A percentile compares a stretch with the other conserved stretches of the same genome.
These are phyloP conservation scores for Myxozyma vanderwaltii DNA, from an alignment of 805 yeast species.

Conservation along the genomic window DNA sequence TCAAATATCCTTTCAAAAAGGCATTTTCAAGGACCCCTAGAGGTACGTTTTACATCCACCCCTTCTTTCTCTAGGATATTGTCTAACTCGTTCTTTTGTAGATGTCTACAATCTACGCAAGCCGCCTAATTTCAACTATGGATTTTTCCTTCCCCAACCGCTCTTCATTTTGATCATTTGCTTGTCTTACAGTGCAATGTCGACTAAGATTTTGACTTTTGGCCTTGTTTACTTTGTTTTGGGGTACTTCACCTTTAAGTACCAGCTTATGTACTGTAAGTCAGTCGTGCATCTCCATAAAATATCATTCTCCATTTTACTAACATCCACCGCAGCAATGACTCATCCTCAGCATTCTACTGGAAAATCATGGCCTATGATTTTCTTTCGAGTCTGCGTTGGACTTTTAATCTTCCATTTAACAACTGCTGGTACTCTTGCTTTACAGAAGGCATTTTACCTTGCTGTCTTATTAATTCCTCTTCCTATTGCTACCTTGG, in stretches of 20 bases:
- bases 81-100: not conserved
- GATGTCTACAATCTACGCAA: constrained; percentile 73
- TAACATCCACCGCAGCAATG: constrained; percentile 49
- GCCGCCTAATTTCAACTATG: constrained; percentile 92
- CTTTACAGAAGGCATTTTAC: constrained; percentile 75
- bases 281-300: not conserved
- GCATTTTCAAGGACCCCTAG: constrained; percentile 76
- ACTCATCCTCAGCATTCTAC: constrained; percentile 97
- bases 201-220: constrained; percentile 81
- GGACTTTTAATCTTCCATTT: constrained; percentile 84
- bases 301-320: not conserved
- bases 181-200: constrained; percentile 82
- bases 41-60: constrained; percentile 13
- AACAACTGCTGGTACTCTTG: constrained; percentile 89
- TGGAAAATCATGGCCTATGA: constrained; percentile 93
- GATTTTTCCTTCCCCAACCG: constrained; percentile 89
- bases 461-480: constrained; percentile 75
- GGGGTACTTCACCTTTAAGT: constrained; percentile 88
- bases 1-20: constrained; percentile 70
- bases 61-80: not conserved
- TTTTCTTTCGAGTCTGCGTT: constrained; percentile 75
- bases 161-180: constrained; percentile 81
- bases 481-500: constrained; percentile 67
- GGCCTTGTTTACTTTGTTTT: constrained; percentile 81
- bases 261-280: constrained; percentile 69